Conservation (phyloP, 192 early-diverging fungal genomes). For the Backusella mclennaniae region DNA sequence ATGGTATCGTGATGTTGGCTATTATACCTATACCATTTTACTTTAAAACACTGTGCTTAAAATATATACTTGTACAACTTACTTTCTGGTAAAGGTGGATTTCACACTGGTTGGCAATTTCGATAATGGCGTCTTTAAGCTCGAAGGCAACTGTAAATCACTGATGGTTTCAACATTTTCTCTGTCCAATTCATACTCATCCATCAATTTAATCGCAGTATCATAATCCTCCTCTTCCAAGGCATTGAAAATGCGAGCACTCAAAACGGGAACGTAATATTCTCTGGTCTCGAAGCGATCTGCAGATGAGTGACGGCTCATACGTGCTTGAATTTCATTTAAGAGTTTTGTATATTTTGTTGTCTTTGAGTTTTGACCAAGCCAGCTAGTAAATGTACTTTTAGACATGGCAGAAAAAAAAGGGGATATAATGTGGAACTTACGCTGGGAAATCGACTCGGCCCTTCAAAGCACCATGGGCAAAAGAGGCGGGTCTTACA, state of each 20-base stretch:
- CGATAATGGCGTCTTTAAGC: constrained; percentile 33
- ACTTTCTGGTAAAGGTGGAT: constrained; percentile 77
- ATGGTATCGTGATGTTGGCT: constrained; percentile 58
- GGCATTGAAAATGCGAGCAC: constrained; percentile 50
- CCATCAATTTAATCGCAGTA: constrained; percentile 78
- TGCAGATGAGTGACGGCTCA: constrained; percentile 76
- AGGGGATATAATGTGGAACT: neutral
- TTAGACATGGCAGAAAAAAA: neutral
- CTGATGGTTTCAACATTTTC: constrained; percentile 87
- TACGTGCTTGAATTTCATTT: constrained; percentile 84
- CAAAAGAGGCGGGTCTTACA: constrained; percentile 80
- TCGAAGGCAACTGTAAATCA: constrained; percentile 64
- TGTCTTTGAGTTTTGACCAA: constrained; percentile 89
- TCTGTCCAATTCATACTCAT: constrained; percentile 86
- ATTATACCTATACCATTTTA: constrained; percentile 54
- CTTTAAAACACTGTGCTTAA: neutral
- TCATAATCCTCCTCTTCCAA: constrained; percentile 29
- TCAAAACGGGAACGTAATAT: constrained; percentile 80
- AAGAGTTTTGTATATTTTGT: constrained; percentile 68
- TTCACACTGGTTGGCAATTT: constrained; percentile 68
- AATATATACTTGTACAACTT: constrained; percentile 28
- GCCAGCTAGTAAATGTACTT: constrained; percentile 52
- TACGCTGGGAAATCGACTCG: constrained; percentile 40
- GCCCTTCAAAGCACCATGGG: constrained; percentile 61
- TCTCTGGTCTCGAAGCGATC: constrained; percentile 87